A percentile compares a stretch with the other conserved stretches of the same genome.
phyloP scores from a whole-genome alignment of 1,284 basidiomycete species.

The Fistulinella cinereoalba region DNA sequence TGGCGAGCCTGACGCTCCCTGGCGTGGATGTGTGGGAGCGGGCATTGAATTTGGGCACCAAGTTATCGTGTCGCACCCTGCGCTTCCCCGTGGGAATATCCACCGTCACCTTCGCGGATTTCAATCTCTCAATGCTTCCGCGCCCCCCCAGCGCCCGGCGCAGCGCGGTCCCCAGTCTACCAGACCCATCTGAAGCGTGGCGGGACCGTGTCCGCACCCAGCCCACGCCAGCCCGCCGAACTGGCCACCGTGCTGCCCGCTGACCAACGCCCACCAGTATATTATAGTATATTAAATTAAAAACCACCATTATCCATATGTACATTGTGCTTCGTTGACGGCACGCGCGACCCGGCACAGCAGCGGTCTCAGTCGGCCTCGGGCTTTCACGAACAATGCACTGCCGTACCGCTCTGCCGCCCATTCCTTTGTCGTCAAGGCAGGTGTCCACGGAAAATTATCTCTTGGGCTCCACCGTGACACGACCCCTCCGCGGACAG shows the following conservation, averaged over 20 bases:
- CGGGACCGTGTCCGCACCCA: too few relatives aligned
- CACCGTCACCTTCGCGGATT: slow-evolving; percentile 33
- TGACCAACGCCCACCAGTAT: too few relatives aligned
- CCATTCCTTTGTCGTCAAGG: neutral
- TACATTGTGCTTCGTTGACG: too few relatives aligned
- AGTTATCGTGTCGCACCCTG: slow-evolving; percentile 36
- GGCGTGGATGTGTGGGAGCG: slow-evolving; percentile 38
- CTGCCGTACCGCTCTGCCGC: too few relatives aligned
- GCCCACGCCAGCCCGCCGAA: too few relatives aligned
- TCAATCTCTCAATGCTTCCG: slow-evolving; percentile 31
- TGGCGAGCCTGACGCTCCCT: slow-evolving; percentile 18
- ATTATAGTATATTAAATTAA: too few relatives aligned
- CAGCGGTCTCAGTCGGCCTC: slow-evolving; percentile 10
- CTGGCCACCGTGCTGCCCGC: too few relatives aligned
- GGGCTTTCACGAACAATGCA: slow-evolving; percentile 6
- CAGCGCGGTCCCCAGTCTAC: too few relatives aligned
- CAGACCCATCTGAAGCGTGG: too few relatives aligned
- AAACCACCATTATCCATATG: too few relatives aligned
- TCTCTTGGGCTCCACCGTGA: too few relatives aligned
- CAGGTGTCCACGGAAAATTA: neutral
- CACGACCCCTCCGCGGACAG: too few relatives aligned
- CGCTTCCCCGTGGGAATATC: slow-evolving; percentile 33
- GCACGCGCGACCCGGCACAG: neutral
- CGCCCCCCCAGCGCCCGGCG: slow-evolving; percentile 33
- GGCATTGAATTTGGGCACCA: slow-evolving; percentile 41